Conservation (phyloP, 2,329 filamentous ascomycete species). For the Xylaria sp. region DNA sequence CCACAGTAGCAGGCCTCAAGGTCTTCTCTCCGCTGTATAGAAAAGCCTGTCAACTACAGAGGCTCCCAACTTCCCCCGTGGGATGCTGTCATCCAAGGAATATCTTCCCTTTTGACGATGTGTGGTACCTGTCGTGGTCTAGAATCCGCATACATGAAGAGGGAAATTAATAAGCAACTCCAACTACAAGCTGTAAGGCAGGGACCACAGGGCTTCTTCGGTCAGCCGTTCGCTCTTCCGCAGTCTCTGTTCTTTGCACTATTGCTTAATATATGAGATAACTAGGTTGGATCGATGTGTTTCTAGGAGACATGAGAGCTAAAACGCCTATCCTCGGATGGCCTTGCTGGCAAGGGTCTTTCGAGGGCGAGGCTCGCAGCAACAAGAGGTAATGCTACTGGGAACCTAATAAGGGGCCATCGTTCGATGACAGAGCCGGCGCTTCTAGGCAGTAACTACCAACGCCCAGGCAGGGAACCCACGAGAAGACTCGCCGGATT, state of each 20-base stretch:
- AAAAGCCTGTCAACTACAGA: background rate
- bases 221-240: background rate
- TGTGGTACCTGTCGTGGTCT: constrained; percentile 1
- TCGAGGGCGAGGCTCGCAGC: background rate
- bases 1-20: constrained; percentile 8
- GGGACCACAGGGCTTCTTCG: background rate
- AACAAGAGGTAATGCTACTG: background rate
- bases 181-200: background rate
- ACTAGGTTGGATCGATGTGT: background rate
- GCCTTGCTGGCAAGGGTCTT: background rate
- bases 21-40: background rate
- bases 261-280: background rate
- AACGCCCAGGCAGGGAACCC: background rate
- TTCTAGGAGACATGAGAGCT: background rate
- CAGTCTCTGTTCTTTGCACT: background rate
- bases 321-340: background rate
- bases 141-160: background rate
- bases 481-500: background rate
- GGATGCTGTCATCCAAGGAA: background rate
- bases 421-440: background rate
- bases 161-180: background rate
- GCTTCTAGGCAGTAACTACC: background rate
- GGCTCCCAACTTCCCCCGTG: background rate
- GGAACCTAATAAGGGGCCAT: background rate
- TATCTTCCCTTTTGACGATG: background rate